Percentiles rank a stretch among this genome's conserved stretches.
These are phyloP conservation scores for Crithidia thermophila DNA, from an alignment of 208 protist species.

Conservation along the genomic window DNA sequence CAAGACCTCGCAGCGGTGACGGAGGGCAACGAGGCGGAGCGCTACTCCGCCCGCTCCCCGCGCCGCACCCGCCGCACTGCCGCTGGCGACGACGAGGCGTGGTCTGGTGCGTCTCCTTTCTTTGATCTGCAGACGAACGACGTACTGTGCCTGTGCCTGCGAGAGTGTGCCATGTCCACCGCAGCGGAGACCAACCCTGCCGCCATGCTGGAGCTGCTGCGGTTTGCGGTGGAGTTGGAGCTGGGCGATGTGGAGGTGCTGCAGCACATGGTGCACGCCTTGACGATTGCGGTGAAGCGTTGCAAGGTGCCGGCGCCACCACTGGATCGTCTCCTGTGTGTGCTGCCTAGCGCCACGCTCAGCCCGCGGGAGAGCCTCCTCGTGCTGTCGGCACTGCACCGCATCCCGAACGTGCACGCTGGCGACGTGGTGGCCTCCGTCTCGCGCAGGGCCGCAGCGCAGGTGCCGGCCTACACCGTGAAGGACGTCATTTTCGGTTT, in stretches of 20 bases:
- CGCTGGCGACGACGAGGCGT: constrained; percentile 31
- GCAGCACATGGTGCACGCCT: constrained; percentile 33
- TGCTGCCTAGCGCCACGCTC: constrained; percentile 37
- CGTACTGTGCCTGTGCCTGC: constrained; percentile 64
- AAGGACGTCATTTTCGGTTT: constrained; percentile 78
- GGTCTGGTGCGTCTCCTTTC: constrained; percentile 68
- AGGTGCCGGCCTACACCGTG: constrained; percentile 53
- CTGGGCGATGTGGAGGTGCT: constrained; percentile 54
- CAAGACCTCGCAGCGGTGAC: not conserved
- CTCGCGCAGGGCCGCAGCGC: constrained; percentile 44
- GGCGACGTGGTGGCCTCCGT: constrained; percentile 52
- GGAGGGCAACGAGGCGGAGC: constrained; percentile 3
- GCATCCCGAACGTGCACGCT: constrained; percentile 43
- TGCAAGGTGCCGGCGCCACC: constrained; percentile 64
- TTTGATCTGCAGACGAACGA: constrained; percentile 59
- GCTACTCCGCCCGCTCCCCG: constrained; percentile 12
- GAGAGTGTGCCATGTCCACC: constrained; percentile 25
- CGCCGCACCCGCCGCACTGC: not conserved
- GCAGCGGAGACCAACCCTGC: not conserved
- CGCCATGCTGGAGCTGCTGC: constrained; percentile 33
- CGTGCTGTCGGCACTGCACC: constrained; percentile 70
- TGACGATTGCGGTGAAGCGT: constrained; percentile 68
- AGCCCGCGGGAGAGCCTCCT: constrained; percentile 49
- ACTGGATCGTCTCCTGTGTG: constrained; percentile 53
- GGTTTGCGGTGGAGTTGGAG: constrained; percentile 59